phyloP scores from a whole-genome alignment of 352 stramenopile species.

The Phytophthora rubi region DNA sequence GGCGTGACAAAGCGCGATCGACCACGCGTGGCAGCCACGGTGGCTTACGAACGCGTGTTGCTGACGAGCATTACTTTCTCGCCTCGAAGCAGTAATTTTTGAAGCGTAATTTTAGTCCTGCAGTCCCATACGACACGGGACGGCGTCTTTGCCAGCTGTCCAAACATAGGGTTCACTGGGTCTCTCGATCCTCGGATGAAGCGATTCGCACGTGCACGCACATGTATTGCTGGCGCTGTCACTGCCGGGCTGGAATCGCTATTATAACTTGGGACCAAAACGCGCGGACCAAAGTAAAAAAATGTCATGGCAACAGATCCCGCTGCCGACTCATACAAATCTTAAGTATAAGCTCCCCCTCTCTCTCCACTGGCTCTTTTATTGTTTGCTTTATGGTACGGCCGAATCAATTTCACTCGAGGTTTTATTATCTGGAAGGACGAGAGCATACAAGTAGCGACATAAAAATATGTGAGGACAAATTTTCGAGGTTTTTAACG shows the following conservation, averaged over 20 bases:
- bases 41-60: not conserved
- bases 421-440: slow-evolving; percentile 9
- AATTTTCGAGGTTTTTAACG: slow-evolving; percentile 15
- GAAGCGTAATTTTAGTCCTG: not conserved
- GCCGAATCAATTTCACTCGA: slow-evolving; percentile 27
- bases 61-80: not conserved
- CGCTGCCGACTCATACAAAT: slow-evolving; percentile 5
- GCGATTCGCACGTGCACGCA: not conserved
- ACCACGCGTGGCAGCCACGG: not conserved
- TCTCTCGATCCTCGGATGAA: not conserved
- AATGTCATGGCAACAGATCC: not conserved
- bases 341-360: not conserved
- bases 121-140: not conserved
- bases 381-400: slow-evolving; percentile 12
- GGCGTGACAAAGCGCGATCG: not conserved
- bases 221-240: not conserved
- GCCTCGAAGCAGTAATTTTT: slow-evolving; percentile 13
- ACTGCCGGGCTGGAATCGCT: not conserved
- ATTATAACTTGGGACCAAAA: not conserved
- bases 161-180: not conserved
- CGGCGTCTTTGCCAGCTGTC: too few relatives aligned
- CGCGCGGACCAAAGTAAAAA: not conserved
- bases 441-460: not conserved
- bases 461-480: slow-evolving; percentile 2
- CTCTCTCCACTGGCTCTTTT: slow-evolving; percentile 32